Evolutionary conservation across 768 basidiomycete genomes (phyloP), one percentile per base, ranked within the genome.

Genomic region (Termitomyces sp.): DNA sequence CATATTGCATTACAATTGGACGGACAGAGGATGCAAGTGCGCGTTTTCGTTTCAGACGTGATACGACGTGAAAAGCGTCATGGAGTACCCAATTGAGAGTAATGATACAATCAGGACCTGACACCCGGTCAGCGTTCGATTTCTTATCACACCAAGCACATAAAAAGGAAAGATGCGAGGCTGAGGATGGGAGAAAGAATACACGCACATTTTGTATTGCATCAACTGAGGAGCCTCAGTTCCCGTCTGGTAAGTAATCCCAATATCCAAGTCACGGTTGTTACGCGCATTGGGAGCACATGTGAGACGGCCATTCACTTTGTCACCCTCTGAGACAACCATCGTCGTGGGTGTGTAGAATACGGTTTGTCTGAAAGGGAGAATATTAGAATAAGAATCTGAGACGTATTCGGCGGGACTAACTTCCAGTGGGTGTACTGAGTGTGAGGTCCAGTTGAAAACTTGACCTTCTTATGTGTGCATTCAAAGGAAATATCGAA

Each of bases 401-500:
- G 37, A 14, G 31, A 18, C 18, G 24, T 22, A 39, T 18, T n/a
- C 9, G 8, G 10, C 13, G 27, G 31, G 10, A 84, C 92, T 70
- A 65, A 94, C 94, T 94, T 94, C 92, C 92, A 94, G 71, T 94
- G 92, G 27, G 92, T 94, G 75, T 94, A 94, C 72, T 93, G 90
- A 55, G 95, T 92, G 66, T 98, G 97, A 14, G 97, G 97, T 13
- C 97, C 97, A 13, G 97, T 99, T 46, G 94, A 96, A 74, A 99
- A 99, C 66, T 86, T 85, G 61, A 95, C 87, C 69, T 90, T 92
- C 74, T 94, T 97, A 79, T 98, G 97, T 56, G 93, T 94, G 71
- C 90, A 94, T 57, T 91, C 88, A 76, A 99, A 99, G 42, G 86
- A 81, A 68, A 96, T 89, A 71, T 99, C 97, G 74, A 99, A 99